phyloP scores from a whole-genome alignment of 805 yeast species.

The Citeromyces nyonsensis region DNA sequence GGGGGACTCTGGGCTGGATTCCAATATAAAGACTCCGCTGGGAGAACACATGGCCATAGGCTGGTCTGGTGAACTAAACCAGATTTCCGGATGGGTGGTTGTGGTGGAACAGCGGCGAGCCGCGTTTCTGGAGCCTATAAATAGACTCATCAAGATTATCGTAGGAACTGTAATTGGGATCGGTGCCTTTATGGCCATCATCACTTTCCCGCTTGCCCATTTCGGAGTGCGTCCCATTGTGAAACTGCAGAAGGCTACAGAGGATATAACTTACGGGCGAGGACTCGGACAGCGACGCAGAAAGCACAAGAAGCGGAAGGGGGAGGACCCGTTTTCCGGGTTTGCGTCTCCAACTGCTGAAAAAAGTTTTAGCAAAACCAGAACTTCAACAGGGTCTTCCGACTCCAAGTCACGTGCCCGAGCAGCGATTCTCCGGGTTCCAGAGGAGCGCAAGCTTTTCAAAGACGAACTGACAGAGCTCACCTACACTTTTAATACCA shows the following conservation, averaged over 20 bases:
- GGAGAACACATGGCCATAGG: slow-evolving; percentile 37
- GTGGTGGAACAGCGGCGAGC: slow-evolving; percentile 47
- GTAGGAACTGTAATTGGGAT: slow-evolving; percentile 68
- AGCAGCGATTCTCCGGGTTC: slow-evolving; percentile 11
- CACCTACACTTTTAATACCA: slow-evolving; percentile 77
- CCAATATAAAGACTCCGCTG: slow-evolving; percentile 18
- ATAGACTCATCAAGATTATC: slow-evolving; percentile 46
- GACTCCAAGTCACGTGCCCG: neutral
- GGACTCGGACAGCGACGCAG: slow-evolving; percentile 9
- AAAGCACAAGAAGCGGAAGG: slow-evolving; percentile 8
- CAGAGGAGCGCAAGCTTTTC: slow-evolving; percentile 33
- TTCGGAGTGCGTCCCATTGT: slow-evolving; percentile 78
- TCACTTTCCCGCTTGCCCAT: slow-evolving; percentile 76
- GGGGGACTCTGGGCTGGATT: slow-evolving; percentile 22
- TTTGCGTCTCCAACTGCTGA: too few relatives aligned
- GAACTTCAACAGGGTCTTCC: slow-evolving; percentile 1
- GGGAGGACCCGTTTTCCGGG: too few relatives aligned
- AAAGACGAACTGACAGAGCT: slow-evolving; percentile 81
- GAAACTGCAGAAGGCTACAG: slow-evolving; percentile 70
- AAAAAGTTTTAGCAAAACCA: too few relatives aligned
- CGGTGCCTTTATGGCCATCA: slow-evolving; percentile 54
- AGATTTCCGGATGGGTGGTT: slow-evolving; percentile 52
- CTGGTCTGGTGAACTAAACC: slow-evolving; percentile 26
- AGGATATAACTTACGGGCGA: slow-evolving; percentile 35
- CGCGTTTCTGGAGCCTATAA: slow-evolving; percentile 47